phyloP scores from a whole-genome alignment of 371 early-diverging fungal species.

The Mucor sp. region DNA sequence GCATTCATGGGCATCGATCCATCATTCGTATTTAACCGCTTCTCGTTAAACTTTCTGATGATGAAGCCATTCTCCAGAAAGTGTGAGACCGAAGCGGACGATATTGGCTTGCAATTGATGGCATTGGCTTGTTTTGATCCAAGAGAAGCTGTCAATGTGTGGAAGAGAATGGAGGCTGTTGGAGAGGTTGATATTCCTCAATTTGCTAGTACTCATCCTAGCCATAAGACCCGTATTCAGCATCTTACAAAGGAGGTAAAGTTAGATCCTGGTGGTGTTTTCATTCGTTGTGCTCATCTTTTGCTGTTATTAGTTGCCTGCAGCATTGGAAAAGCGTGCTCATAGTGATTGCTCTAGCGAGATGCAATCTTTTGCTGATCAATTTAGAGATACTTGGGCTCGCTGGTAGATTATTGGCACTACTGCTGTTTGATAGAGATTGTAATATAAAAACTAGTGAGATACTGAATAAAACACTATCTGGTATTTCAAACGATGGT shows the following conservation, averaged over 20 bases:
- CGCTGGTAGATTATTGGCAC: slow-evolving; percentile 29
- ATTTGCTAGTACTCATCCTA: slow-evolving; percentile 90
- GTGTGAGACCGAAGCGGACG: slow-evolving; percentile 93
- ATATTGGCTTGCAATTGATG: slow-evolving; percentile 86
- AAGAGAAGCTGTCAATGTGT: slow-evolving; percentile 67
- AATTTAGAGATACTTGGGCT: slow-evolving; percentile 34
- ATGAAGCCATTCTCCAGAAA: slow-evolving; percentile 85
- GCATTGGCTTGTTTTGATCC: slow-evolving; percentile 95
- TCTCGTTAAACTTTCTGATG: slow-evolving; percentile 61
- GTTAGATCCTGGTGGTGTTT: too few species aligned
- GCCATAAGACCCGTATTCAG: slow-evolving; percentile 69
- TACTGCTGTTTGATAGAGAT: background rate
- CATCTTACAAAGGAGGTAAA: slow-evolving; percentile 60
- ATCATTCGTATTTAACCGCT: slow-evolving; percentile 49
- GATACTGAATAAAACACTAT: too few species aligned
- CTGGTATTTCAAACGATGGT: too few species aligned
- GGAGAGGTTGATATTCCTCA: slow-evolving; percentile 43
- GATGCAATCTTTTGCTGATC: slow-evolving; percentile 30
- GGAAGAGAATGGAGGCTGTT: slow-evolving; percentile 58
- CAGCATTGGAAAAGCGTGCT: slow-evolving; percentile 34
- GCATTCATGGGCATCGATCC: slow-evolving; percentile 51
- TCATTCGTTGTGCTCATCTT: too few species aligned
- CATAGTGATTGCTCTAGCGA: slow-evolving; percentile 45
- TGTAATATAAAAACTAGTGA: too few species aligned
- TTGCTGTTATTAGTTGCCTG: slow-evolving; percentile 30